Conservation (phyloP, 495 filamentous ascomycete genomes). For the Friedmanniomyces simplex region DNA sequence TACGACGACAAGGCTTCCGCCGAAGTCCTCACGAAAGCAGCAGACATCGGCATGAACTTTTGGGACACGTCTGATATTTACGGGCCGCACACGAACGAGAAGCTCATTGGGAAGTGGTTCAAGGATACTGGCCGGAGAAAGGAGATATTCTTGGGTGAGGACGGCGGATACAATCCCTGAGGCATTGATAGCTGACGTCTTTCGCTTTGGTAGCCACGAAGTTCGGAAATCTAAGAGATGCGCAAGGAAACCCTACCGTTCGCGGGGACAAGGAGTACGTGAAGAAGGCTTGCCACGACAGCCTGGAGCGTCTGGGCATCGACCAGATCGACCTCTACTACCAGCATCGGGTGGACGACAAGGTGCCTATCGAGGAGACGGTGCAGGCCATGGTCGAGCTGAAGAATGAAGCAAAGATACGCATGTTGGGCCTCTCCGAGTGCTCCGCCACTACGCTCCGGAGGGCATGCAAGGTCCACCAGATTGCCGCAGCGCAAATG, state of each 20-base stretch:
- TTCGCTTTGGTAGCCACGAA: conserved; percentile 36
- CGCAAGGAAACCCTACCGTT: conserved; percentile 24
- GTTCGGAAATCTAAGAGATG: conserved; percentile 32
- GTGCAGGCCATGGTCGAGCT: conserved; percentile 37
- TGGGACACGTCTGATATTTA: conserved; percentile 27
- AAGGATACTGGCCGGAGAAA: conserved; percentile 37
- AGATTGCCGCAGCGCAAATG: conserved; percentile 48
- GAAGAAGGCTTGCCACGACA: conserved; percentile 39
- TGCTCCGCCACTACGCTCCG: conserved; percentile 45
- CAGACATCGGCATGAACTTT: conserved; percentile 23
- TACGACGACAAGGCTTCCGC: conserved; percentile 23
- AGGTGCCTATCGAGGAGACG: conserved; percentile 51
- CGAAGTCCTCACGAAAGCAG: conserved; percentile 20
- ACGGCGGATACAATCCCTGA: no score
- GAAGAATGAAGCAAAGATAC: conserved; percentile 43
- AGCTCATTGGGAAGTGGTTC: conserved; percentile 47
- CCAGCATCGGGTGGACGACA: conserved; percentile 29
- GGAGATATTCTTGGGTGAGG: conserved; percentile 40
- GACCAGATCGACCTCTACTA: conserved; percentile 41
- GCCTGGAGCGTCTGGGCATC: conserved; percentile 41
- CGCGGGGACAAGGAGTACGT: conserved; percentile 46
- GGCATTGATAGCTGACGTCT: no score
- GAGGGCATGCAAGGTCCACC: conserved; percentile 47
- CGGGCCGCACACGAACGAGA: conserved; percentile 36
- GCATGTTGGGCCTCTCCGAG: conserved; percentile 49